Percentiles rank a stretch among this genome's conserved stretches.
Conservation (phyloP, 2,329 filamentous ascomycete genomes). For the Trematosphaeria pertusa region DNA sequence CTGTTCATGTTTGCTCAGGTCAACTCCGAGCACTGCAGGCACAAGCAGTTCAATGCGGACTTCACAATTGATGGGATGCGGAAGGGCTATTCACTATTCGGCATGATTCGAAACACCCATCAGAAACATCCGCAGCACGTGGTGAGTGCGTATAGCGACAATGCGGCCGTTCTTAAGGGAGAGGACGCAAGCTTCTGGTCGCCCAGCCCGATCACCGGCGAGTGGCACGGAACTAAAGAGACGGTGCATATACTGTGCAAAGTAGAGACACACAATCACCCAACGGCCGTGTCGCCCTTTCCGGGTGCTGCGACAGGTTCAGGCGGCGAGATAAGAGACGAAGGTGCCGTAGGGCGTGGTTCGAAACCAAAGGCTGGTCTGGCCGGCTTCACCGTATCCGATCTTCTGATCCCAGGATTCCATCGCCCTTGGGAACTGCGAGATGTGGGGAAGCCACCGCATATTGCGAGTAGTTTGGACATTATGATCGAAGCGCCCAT, state of each 20-base stretch:
- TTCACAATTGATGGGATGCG: slow-evolving; percentile 91
- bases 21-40: slow-evolving; percentile 91
- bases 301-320: slow-evolving; percentile 93
- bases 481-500: slow-evolving; percentile 99
- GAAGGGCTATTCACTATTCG: slow-evolving; percentile 84
- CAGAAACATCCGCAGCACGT: slow-evolving; percentile 77
- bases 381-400: slow-evolving; percentile 92
- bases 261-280: slow-evolving; percentile 98
- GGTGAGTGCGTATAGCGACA: slow-evolving; percentile 97
- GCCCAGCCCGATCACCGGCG: slow-evolving; percentile 82
- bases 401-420: slow-evolving; percentile 85
- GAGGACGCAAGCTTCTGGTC: slow-evolving; percentile 80
- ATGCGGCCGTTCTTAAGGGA: slow-evolving; percentile 89
- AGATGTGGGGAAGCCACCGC: slow-evolving; percentile 85
- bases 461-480: slow-evolving; percentile 92
- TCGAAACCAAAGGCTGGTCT: slow-evolving; percentile 93
- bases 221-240: slow-evolving; percentile 88
- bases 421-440: slow-evolving; percentile 82
- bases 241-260: slow-evolving; percentile 87
- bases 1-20: slow-evolving; percentile 99
- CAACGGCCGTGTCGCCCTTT: slow-evolving; percentile 92
- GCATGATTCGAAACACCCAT: slow-evolving; percentile 97
- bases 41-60: slow-evolving; percentile 94
- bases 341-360: slow-evolving; percentile 90
- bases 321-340: slow-evolving; percentile 93